phyloP scores from a whole-genome alignment of 805 yeast species.

The Candida coquimbonensis region DNA sequence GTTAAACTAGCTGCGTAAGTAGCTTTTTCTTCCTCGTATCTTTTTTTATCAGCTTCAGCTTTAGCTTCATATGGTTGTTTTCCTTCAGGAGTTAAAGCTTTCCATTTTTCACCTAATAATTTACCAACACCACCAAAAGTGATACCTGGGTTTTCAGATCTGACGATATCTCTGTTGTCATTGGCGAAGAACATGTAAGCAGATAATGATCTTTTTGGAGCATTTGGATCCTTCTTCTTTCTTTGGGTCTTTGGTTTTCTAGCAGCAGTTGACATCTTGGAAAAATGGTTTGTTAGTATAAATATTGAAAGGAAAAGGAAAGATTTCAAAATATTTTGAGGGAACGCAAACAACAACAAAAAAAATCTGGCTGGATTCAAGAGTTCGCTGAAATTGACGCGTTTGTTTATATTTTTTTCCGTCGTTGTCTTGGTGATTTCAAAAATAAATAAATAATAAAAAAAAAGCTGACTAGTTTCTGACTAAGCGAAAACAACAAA shows the following conservation, averaged over 20 bases:
- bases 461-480: too few species aligned
- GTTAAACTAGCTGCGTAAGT: slow-evolving; percentile 38
- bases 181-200: slow-evolving; percentile 99
- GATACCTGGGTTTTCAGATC: slow-evolving; percentile 95
- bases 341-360: neutral
- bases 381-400: neutral
- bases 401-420: neutral
- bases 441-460: too few species aligned
- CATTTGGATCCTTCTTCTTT: slow-evolving; percentile 75
- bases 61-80: slow-evolving; percentile 87
- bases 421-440: too few species aligned
- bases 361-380: neutral
- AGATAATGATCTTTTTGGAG: slow-evolving; percentile 97
- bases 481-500: too few species aligned
- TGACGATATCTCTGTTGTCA: slow-evolving; percentile 92
- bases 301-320: neutral
- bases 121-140: slow-evolving; percentile 94
- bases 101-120: slow-evolving; percentile 94
- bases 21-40: slow-evolving; percentile 95
- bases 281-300: slow-evolving; percentile 3
- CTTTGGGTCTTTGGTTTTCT: slow-evolving; percentile 33
- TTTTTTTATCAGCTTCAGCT: slow-evolving; percentile 94
- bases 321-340: neutral
- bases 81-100: slow-evolving; percentile 74
- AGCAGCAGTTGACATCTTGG: slow-evolving; percentile 30